These are phyloP conservation scores for Saxophila tyrrhenica DNA, from an alignment of 495 filamentous ascomycete species.

Conservation along the genomic window DNA sequence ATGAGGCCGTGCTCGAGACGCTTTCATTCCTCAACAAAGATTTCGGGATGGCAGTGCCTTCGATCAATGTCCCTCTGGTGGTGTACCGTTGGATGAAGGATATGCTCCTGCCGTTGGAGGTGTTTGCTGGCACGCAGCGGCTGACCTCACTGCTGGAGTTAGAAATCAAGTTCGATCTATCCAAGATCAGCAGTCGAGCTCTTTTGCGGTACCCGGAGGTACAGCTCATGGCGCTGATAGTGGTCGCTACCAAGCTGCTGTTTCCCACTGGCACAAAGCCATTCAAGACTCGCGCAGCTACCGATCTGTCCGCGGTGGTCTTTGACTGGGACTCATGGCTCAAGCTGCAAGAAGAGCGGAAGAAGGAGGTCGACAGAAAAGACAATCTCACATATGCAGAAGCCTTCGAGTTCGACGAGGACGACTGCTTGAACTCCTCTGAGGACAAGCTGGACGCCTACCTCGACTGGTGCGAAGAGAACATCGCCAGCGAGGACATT, in stretches of 20 bases:
- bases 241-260: slow-evolving; percentile 66
- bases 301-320: slow-evolving; percentile 49
- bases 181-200: slow-evolving; percentile 23
- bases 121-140: slow-evolving; percentile 51
- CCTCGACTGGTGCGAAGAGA: slow-evolving; percentile 70
- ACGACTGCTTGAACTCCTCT: slow-evolving; percentile 58
- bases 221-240: slow-evolving; percentile 55
- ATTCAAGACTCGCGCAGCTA: slow-evolving; percentile 41
- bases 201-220: slow-evolving; percentile 48
- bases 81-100: slow-evolving; percentile 59
- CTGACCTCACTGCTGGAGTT: slow-evolving; percentile 47
- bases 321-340: slow-evolving; percentile 68
- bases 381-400: slow-evolving; percentile 10
- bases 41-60: slow-evolving; percentile 60
- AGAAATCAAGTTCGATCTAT: slow-evolving; percentile 43
- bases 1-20: slow-evolving; percentile 49
- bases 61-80: slow-evolving; percentile 55
- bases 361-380: not conserved
- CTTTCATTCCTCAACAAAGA: slow-evolving; percentile 50
- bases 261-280: slow-evolving; percentile 61
- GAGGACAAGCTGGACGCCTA: slow-evolving; percentile 64
- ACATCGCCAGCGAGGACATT: slow-evolving; percentile 16
- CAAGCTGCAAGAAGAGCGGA: slow-evolving; percentile 2
- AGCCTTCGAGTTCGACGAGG: slow-evolving; percentile 42
- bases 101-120: slow-evolving; percentile 65